A percentile compares a stretch with the other conserved stretches of the same genome.
These are phyloP conservation scores for Starmerella ratchasimensis DNA, from an alignment of 805 yeast genomes.

Conservation along the genomic window DNA sequence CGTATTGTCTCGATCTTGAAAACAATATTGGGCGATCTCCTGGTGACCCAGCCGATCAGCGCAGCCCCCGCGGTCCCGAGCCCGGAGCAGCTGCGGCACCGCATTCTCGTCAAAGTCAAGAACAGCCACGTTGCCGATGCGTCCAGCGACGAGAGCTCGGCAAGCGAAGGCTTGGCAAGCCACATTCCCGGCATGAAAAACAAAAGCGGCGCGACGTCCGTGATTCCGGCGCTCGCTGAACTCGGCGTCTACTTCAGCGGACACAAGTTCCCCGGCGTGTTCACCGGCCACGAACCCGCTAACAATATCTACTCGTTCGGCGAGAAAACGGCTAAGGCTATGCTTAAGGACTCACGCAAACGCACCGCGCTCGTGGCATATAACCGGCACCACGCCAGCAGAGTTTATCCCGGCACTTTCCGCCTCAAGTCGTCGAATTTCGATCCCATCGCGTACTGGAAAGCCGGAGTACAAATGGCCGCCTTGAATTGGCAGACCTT, in stretches of 20 bases:
- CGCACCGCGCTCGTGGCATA: constrained; percentile 51
- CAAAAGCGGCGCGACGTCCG: constrained; percentile 1
- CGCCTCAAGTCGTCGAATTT: constrained; percentile 71
- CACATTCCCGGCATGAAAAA: too few species aligned
- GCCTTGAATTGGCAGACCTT: constrained; percentile 95
- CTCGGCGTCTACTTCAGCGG: constrained; percentile 68
- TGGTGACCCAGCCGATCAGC: constrained; percentile 34
- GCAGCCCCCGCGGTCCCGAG: constrained; percentile 40
- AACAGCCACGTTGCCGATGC: neutral
- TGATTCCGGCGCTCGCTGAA: constrained; percentile 33
- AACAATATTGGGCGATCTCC: constrained; percentile 44
- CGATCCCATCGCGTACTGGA: constrained; percentile 70
- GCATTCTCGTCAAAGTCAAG: constrained; percentile 66
- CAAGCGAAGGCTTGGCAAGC: constrained; percentile 29
- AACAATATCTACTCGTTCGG: constrained; percentile 81
- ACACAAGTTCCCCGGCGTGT: constrained; percentile 61
- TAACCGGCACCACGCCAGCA: constrained; percentile 57
- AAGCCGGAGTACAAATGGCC: constrained; percentile 78
- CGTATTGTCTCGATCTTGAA: constrained; percentile 40
- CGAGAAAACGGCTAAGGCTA: constrained; percentile 51
- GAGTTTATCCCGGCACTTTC: constrained; percentile 76
- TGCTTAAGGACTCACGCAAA: constrained; percentile 50
- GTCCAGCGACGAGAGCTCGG: constrained; percentile 8
- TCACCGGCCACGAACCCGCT: constrained; percentile 73
- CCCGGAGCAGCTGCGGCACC: constrained; percentile 58